These are phyloP conservation scores for Plantago lanceolata DNA, from an alignment of 305 asterid genomes.

Conservation along the genomic window DNA sequence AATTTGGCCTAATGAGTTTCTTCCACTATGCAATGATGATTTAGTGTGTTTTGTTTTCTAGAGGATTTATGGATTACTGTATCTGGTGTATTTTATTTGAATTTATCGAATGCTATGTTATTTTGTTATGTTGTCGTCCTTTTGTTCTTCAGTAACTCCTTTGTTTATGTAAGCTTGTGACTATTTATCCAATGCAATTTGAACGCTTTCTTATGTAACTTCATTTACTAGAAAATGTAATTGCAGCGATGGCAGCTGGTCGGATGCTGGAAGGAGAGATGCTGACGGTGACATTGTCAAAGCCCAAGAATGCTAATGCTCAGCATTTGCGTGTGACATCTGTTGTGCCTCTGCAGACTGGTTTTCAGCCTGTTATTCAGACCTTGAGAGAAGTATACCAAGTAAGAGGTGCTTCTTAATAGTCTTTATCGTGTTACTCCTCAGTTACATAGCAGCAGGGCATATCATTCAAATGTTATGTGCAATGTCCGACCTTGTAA, in stretches of 20 bases:
- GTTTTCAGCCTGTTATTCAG: constrained; percentile 61
- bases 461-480: background rate
- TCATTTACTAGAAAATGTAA: background rate
- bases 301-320: constrained; percentile 77
- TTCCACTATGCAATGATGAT: background rate
- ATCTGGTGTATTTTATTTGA: too few relatives aligned
- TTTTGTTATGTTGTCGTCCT: background rate
- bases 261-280: constrained; percentile 76
- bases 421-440: constrained; percentile 1
- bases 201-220: constrained; percentile 1
- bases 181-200: background rate
- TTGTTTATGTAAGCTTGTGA: background rate
- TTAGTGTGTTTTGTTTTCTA: too few relatives aligned
- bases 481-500: background rate
- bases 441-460: background rate
- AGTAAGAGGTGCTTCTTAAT: constrained; percentile 33
- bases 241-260: constrained; percentile 48
- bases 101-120: too few relatives aligned
- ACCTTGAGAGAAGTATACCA: constrained; percentile 55
- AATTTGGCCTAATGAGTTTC: background rate
- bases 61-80: too few relatives aligned
- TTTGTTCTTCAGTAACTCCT: too few relatives aligned
- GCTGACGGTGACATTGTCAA: constrained; percentile 60
- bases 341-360: constrained; percentile 58
- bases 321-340: constrained; percentile 73